Evolutionary conservation across 2,329 filamentous ascomycete genomes (phyloP).

Genomic region (Microcyclospora tardicrescens): DNA sequence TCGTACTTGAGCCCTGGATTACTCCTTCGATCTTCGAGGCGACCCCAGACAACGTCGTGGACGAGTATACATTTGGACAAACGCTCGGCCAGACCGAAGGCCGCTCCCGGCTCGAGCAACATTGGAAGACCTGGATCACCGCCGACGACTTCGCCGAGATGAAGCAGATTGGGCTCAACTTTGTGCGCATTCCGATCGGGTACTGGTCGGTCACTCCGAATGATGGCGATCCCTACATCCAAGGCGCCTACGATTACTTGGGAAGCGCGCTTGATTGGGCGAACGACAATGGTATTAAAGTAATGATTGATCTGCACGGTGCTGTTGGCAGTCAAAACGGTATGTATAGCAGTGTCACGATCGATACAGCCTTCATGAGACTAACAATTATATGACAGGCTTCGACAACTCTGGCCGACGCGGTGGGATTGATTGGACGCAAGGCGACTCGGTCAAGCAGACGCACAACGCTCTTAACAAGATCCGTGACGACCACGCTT

Average conservation of each 20-base stretch:
- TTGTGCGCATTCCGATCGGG: conserved; percentile 39
- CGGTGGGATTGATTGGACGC: conserved; percentile 33
- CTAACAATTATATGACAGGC: no score
- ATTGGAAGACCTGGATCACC: conserved; percentile 28
- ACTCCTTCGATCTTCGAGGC: conserved; percentile 47
- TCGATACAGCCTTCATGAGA: no score
- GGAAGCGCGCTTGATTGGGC: conserved; percentile 42
- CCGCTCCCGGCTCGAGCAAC: conserved; percentile 30
- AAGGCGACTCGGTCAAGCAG: conserved; percentile 29
- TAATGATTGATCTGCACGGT: conserved; percentile 56
- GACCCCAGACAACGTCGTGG: conserved; percentile 35
- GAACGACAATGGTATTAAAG: conserved; percentile 43
- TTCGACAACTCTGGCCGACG: conserved; percentile 52
- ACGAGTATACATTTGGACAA: conserved; percentile 28
- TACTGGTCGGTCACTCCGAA: conserved; percentile 47
- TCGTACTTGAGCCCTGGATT: conserved; percentile 52
- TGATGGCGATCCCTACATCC: conserved; percentile 33
- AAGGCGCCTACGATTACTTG: conserved; percentile 35
- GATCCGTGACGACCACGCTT: conserved; percentile 33
- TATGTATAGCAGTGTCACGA: no score
- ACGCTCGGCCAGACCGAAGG: conserved; percentile 33
- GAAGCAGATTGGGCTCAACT: conserved; percentile 23
- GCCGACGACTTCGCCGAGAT: conserved; percentile 32
- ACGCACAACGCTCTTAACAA: conserved; percentile 33
- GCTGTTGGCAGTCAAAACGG: conserved; percentile 53